Conservation (phyloP, 2,329 filamentous ascomycete genomes). For the Cyclaneusma minus region DNA sequence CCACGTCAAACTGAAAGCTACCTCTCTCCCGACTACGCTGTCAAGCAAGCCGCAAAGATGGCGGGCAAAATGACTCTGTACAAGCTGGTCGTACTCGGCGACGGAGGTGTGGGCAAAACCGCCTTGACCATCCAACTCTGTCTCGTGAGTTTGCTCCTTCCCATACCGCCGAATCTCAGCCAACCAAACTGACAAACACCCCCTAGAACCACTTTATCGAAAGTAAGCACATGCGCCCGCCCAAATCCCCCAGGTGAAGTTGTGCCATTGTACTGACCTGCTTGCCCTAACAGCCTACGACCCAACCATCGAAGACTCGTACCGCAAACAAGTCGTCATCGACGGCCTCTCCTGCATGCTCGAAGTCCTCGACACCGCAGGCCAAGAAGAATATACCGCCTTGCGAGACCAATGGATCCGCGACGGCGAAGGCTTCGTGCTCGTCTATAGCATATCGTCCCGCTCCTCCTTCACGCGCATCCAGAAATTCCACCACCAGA, state of each 20-base stretch:
- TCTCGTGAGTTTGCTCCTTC: too few relatives aligned
- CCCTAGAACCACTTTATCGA: too few relatives aligned
- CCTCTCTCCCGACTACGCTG: too few relatives aligned
- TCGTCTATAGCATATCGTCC: constrained; percentile 97
- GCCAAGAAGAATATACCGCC: constrained; percentile 96
- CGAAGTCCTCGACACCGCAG: constrained; percentile 91
- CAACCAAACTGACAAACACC: too few relatives aligned
- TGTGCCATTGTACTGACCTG: not conserved
- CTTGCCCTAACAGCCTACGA: constrained; percentile 45
- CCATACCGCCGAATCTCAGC: too few relatives aligned
- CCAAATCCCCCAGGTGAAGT: too few relatives aligned
- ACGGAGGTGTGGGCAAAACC: constrained; percentile 85
- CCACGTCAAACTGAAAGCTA: too few relatives aligned
- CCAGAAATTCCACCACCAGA: constrained; percentile 90
- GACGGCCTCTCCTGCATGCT: constrained; percentile 94
- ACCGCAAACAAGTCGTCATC: constrained; percentile 82
- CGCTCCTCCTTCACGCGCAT: constrained; percentile 90
- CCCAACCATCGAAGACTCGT: constrained; percentile 78
- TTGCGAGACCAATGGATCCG: constrained; percentile 96
- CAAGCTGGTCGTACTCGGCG: constrained; percentile 88
- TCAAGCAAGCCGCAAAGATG: constrained; percentile 48
- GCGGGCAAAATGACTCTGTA: constrained; percentile 90
- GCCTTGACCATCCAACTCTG: constrained; percentile 93
- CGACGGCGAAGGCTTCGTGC: constrained; percentile 90
- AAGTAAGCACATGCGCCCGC: too few relatives aligned